These are phyloP conservation scores for Coemansia sp. DNA, from an alignment of 192 early-diverging fungal genomes.

Conservation along the genomic window DNA sequence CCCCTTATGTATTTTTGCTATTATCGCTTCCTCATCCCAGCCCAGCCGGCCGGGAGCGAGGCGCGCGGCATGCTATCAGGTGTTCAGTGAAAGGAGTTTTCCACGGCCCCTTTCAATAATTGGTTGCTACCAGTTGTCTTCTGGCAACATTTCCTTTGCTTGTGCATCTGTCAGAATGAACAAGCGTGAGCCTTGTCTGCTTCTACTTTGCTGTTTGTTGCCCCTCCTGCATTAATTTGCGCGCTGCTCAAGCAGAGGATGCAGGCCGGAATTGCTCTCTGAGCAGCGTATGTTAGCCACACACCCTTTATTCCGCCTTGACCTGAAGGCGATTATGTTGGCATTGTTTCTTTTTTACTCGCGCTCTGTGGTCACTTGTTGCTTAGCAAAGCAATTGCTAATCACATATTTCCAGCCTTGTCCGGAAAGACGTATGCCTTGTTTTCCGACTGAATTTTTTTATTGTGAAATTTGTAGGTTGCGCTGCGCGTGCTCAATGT, in stretches of 20 bases:
- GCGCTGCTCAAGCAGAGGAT: not conserved
- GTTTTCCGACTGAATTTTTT: conserved; percentile 37
- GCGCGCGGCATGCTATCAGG: conserved; percentile 2
- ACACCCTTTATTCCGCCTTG: not conserved
- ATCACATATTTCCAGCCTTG: not conserved
- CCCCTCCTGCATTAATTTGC: not conserved
- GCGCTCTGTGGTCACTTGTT: not conserved
- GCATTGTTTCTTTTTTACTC: not conserved
- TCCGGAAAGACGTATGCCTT: conserved; percentile 20
- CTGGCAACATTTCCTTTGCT: not conserved
- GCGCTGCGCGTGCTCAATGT: conserved; percentile 75
- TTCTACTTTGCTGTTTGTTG: conserved; percentile 4
- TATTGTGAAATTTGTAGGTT: conserved; percentile 38
- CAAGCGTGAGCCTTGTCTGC: not conserved
- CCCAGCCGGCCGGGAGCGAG: conserved; percentile 10
- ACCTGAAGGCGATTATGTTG: not conserved
- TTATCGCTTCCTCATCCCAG: not conserved
- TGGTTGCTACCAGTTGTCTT: not conserved
- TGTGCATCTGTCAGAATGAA: not conserved
- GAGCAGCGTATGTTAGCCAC: not conserved
- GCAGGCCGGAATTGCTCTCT: conserved; percentile 1
- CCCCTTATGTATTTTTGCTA: not conserved
- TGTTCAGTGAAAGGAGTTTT: not conserved
- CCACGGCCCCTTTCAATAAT: conserved; percentile 3
- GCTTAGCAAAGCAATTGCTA: conserved; percentile 7